Percentiles rank a stretch among this genome's conserved stretches.
phyloP scores from a whole-genome alignment of 2,329 filamentous ascomycete genomes.

The Diaporthe amygdali region DNA sequence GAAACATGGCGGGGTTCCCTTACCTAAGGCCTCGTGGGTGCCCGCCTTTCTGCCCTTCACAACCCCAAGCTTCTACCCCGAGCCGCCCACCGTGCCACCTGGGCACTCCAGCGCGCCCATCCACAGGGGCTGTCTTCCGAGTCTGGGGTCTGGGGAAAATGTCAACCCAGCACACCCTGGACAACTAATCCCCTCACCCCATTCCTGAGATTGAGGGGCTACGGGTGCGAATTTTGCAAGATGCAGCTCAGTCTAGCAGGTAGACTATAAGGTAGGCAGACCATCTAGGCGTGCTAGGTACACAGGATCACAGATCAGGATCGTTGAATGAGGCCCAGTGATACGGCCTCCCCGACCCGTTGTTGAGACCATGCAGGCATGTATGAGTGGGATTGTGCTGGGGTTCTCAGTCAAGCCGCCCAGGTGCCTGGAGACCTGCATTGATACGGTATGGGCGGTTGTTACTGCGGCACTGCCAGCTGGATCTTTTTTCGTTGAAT shows the following conservation, averaged over 20 bases:
- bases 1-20: constrained; percentile 1
- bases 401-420: background rate
- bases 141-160: constrained; percentile 19
- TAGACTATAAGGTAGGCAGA: background rate
- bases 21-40: background rate
- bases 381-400: background rate
- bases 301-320: background rate
- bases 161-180: background rate
- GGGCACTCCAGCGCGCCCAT: background rate
- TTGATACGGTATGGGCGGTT: background rate
- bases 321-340: background rate
- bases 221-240: background rate
- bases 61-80: background rate
- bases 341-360: background rate
- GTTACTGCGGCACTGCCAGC: background rate
- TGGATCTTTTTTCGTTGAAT: constrained; percentile 17
- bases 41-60: background rate
- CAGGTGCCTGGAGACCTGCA: background rate
- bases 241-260: background rate
- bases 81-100: background rate
- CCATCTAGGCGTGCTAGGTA: background rate
- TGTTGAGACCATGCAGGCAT: background rate
- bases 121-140: background rate
- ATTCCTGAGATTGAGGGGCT: background rate
- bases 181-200: background rate